Conservation (phyloP, 2,329 filamentous ascomycete genomes). For the Podosphaera leucotricha region DNA sequence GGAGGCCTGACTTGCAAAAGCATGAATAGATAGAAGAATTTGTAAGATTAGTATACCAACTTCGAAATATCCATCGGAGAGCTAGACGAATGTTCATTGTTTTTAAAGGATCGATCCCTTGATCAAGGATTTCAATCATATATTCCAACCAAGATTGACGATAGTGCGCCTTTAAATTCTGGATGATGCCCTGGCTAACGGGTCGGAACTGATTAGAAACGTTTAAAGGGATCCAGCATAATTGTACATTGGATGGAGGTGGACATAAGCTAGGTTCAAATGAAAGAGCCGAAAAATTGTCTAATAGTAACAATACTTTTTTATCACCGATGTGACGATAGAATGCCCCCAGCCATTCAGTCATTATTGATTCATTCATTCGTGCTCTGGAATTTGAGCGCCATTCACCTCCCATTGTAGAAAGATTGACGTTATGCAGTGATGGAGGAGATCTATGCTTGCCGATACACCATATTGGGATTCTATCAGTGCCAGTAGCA, state of each 20-base stretch:
- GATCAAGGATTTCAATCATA: neutral
- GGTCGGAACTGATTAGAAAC: neutral
- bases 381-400: constrained; percentile 1
- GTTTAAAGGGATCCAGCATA: neutral
- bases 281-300: neutral
- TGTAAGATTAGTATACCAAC: neutral
- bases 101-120: neutral
- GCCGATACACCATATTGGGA: constrained; percentile 1
- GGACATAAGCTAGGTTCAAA: neutral
- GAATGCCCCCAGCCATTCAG: constrained; percentile 1
- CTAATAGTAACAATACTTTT: neutral
- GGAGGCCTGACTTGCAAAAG: neutral
- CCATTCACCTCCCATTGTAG: neutral
- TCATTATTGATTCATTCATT: constrained; percentile 1
- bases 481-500: constrained; percentile 1
- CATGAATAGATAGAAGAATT: neutral
- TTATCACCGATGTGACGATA: neutral
- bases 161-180: neutral
- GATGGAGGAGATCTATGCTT: neutral
- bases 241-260: neutral
- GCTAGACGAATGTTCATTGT: neutral
- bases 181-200: neutral
- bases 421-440: neutral
- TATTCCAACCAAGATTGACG: neutral
- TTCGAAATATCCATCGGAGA: neutral